A percentile compares a stretch with the other conserved stretches of the same genome.
Conservation (phyloP, 192 early-diverging fungal species). For the Backusella psychrophila region DNA sequence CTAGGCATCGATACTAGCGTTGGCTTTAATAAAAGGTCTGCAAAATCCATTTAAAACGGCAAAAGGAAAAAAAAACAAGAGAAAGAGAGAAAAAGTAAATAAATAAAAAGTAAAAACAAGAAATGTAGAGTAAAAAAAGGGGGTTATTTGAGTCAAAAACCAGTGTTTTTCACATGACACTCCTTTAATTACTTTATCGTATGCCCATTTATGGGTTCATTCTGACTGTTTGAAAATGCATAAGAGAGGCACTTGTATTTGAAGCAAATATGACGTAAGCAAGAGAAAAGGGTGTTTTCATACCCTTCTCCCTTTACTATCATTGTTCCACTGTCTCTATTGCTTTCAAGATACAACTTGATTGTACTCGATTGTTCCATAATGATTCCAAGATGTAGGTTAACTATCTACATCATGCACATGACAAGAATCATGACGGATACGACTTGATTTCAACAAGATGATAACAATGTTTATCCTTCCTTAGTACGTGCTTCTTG, state of each 20-base stretch:
- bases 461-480: too few species aligned
- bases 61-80: background rate
- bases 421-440: too few species aligned
- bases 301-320: too few species aligned
- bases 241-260: background rate
- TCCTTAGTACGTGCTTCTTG: background rate
- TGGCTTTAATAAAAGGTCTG: background rate
- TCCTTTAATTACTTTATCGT: background rate
- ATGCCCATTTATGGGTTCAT: background rate
- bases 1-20: background rate
- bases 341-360: too few species aligned
- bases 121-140: background rate
- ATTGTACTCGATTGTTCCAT: too few species aligned
- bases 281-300: background rate
- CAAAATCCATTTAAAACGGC: background rate
- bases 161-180: background rate
- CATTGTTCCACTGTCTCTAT: too few species aligned
- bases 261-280: background rate
- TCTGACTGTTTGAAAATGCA: background rate
- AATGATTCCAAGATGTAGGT: background rate
- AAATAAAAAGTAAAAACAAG: background rate
- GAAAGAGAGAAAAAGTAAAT: background rate
- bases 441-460: background rate
- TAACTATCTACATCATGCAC: too few species aligned
- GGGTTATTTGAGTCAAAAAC: constrained; percentile 6